A percentile compares a stretch with the other conserved stretches of the same genome.
phyloP scores from a whole-genome alignment of 1,139 yeast species.

The Petasospora rhodanensis region DNA sequence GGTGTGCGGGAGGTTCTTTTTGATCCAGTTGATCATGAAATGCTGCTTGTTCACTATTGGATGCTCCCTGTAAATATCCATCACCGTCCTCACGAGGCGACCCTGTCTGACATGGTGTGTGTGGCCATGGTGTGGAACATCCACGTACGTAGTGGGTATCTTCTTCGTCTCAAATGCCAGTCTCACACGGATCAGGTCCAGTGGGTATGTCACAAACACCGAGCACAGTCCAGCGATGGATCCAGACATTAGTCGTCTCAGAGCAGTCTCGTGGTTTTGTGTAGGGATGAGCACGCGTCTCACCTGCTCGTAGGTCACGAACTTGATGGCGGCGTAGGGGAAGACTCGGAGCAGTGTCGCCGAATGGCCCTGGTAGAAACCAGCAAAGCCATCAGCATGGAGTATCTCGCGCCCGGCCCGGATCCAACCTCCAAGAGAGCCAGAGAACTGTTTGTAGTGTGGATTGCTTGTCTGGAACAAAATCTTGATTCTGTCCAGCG shows the following conservation, averaged over 20 bases:
- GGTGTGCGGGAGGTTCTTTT: constrained; percentile 28
- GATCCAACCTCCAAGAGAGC: constrained; percentile 72
- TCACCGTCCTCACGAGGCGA: constrained; percentile 49
- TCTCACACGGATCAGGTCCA: constrained; percentile 85
- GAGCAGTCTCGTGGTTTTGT: constrained; percentile 69
- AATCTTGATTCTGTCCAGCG: constrained; percentile 90
- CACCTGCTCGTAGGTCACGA: constrained; percentile 95
- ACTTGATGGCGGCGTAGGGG: constrained; percentile 96
- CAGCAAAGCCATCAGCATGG: constrained; percentile 66
- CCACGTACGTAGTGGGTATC: constrained; percentile 16
- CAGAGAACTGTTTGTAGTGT: constrained; percentile 73
- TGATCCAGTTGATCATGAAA: constrained; percentile 20
- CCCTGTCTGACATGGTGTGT: constrained; percentile 38
- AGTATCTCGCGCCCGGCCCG: constrained; percentile 69
- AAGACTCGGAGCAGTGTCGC: constrained; percentile 87
- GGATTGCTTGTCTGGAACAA: constrained; percentile 94
- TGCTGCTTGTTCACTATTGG: constrained; percentile 36
- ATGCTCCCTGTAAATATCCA: constrained; percentile 56
- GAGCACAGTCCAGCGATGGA: constrained; percentile 83
- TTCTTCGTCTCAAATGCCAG: constrained; percentile 80
- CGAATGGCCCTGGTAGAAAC: constrained; percentile 93
- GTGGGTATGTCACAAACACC: constrained; percentile 87
- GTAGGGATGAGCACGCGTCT: constrained; percentile 74
- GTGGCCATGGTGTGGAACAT: constrained; percentile 24
- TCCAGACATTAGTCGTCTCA: constrained; percentile 81